Evolutionary conservation across 176 grass and related monocot species (phyloP), one percentile per base, ranked within the genome.

Genomic region (Carex myosuroides): DNA sequence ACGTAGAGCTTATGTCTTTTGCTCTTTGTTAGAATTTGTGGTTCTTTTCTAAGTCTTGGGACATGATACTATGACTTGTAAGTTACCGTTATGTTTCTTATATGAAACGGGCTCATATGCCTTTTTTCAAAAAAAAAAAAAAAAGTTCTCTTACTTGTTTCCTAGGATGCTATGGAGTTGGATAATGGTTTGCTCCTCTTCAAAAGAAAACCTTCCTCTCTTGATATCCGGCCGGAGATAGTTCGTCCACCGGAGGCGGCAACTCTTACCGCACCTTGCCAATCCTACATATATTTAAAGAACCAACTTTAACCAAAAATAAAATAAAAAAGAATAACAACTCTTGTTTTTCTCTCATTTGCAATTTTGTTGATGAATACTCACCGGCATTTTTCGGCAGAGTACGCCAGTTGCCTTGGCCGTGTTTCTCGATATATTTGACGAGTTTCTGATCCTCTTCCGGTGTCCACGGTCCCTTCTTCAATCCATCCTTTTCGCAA

Each of bases 361-460:
- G 2, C 5, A 35, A 65, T 16, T 30, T 33, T 33, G 26, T 56
- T 6, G 3, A 64, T 14, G 29, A 33, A 33, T 33, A 66, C 90
- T 79, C 63, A 99, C 96, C 96, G 55, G 96, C 96, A 94, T 95
- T 92, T 84, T 91, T 92, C 10, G 96, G 96, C 78, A 99, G 91
- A 26, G 80, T 94, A 77, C 96, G 91, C 96, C 96, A 99, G 84
- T 89, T 99, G 8, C 96, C 89, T 71, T 99, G 89, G 13, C 96
- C 96, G 35, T 95, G 83, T 87, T 91, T 84, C 67, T 92, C 92
- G 65, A 99, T 95, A 86, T 93, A 99, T 62, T 85, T 91, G 81
- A 95, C n/a, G 80, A 99, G 96, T 89, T 94, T 95, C 85, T 92
- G 86, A 85, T 99, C 96, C 83, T 99, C 96, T 83, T 99, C 96